A percentile compares a stretch with the other conserved stretches of the same genome.
Evolutionary conservation across 73 alveolate genomes (phyloP).

Genomic region (Chromera velia): DNA sequence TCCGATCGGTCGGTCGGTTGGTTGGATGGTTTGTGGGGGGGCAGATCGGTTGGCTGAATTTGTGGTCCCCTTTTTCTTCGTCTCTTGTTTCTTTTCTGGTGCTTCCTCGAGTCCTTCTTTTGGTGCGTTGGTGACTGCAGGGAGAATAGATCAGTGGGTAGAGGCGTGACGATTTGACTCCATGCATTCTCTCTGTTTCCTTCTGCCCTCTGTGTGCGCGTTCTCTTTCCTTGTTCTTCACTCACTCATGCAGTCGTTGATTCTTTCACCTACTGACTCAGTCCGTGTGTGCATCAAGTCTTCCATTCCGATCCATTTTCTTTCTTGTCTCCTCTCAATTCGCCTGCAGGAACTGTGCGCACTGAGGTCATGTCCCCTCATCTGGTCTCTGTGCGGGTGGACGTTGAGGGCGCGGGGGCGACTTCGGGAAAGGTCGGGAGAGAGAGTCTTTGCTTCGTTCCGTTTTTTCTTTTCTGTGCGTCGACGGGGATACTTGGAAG

Average conservation of each 20-base stretch:
- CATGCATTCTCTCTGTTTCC: too few species aligned
- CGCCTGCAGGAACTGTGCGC: too few species aligned
- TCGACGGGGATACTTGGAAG: too few species aligned
- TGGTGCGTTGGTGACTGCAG: too few species aligned
- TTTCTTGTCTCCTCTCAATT: not conserved
- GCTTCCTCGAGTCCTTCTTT: too few species aligned
- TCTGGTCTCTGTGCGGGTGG: conserved; percentile 90
- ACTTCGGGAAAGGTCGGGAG: too few species aligned
- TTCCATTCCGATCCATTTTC: not conserved
- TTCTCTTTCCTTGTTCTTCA: too few species aligned
- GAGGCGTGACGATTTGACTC: too few species aligned
- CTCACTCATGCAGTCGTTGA: not conserved
- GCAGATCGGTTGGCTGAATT: not conserved
- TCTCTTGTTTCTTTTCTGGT: not conserved
- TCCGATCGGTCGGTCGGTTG: conserved; percentile 77
- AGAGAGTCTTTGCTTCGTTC: too few species aligned
- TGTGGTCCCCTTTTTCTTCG: not conserved
- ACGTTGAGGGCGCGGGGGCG: conserved; percentile 76
- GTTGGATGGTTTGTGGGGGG: not conserved
- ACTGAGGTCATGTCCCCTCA: conserved; percentile 97
- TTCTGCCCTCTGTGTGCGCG: too few species aligned
- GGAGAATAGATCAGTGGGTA: too few species aligned
- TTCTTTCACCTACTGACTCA: not conserved
- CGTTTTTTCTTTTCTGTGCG: too few species aligned
- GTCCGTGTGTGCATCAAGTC: not conserved